Evolutionary conservation across 495 filamentous ascomycete species (phyloP).

Genomic region (Penicillium daleae): DNA sequence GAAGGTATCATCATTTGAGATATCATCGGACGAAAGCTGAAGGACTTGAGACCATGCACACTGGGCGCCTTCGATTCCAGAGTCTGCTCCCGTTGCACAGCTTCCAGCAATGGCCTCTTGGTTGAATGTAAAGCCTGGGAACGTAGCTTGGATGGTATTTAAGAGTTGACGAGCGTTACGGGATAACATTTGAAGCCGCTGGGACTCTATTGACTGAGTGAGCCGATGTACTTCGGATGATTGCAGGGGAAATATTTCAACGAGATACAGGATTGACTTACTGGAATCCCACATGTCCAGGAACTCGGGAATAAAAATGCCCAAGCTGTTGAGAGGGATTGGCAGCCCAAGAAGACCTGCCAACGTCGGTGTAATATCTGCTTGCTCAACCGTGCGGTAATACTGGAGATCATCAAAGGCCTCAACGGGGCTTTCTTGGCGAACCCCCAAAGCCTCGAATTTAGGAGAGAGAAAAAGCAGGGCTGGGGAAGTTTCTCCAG

Average conservation of each 20-base stretch:
- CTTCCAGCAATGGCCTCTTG: conserved; percentile 30
- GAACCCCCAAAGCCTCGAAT: conserved; percentile 58
- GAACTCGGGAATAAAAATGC: conserved; percentile 81
- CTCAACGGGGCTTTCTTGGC: conserved; percentile 45
- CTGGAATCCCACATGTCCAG: conserved; percentile 72
- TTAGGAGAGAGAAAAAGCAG: conserved; percentile 91
- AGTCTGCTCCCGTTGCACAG: conserved; percentile 47
- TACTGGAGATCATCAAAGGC: conserved; percentile 66
- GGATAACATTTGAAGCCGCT: conserved; percentile 67
- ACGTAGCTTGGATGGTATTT: conserved; percentile 70
- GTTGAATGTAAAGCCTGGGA: conserved; percentile 60
- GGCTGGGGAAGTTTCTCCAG: conserved; percentile 91
- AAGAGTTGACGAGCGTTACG: conserved; percentile 81
- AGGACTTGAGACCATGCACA: conserved; percentile 63
- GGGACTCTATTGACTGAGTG: conserved; percentile 31
- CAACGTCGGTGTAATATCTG: conserved; percentile 89
- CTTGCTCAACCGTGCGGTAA: conserved; percentile 85
- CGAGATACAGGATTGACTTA: conserved; percentile 26
- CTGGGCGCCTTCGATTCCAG: conserved; percentile 61
- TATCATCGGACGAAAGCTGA: conserved; percentile 18
- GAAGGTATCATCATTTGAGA: conserved; percentile 10
- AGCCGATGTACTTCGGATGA: not conserved
- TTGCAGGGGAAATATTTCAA: not conserved
- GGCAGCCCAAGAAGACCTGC: conserved; percentile 86
- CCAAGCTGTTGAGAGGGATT: conserved; percentile 88